A percentile compares a stretch with the other conserved stretches of the same genome.
Conservation (phyloP, 1,139 yeast species). For the Geotrichum cucujoidarum region DNA sequence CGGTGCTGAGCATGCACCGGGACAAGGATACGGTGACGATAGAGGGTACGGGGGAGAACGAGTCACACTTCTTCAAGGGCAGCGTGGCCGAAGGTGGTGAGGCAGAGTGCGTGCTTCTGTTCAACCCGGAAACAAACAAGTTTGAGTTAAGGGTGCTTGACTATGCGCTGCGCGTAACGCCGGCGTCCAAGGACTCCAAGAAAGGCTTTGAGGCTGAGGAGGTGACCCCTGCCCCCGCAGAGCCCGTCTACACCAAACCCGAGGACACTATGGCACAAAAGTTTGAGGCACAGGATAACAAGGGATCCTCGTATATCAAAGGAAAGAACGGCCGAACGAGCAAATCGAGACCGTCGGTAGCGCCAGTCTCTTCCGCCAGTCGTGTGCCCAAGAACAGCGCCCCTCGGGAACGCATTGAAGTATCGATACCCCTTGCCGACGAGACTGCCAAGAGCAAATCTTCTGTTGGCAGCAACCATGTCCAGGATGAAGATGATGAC, state of each 20-base stretch:
- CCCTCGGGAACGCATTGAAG: conserved; percentile 1
- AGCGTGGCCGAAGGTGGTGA: conserved; percentile 30
- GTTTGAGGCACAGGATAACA: conserved; percentile 3
- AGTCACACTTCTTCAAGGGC: conserved; percentile 29
- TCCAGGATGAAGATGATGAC: conserved; percentile 8
- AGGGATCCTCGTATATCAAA: not conserved
- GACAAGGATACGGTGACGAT: conserved; percentile 28
- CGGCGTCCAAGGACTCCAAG: conserved; percentile 7
- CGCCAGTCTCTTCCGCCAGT: too few relatives aligned
- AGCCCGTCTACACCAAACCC: not conserved
- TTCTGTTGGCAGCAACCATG: conserved; percentile 4
- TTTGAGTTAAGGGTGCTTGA: conserved; percentile 32
- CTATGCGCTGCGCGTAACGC: conserved; percentile 28
- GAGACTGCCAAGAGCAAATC: conserved; percentile 1
- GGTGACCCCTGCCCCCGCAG: not conserved
- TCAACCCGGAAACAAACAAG: conserved; percentile 25
- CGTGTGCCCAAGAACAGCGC: not conserved
- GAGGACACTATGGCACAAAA: conserved; percentile 5
- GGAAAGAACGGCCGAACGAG: not conserved
- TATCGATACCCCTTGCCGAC: not conserved
- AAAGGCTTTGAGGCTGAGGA: not conserved
- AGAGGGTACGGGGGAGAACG: conserved; percentile 18
- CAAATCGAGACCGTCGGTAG: not conserved
- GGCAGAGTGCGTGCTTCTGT: conserved; percentile 34
- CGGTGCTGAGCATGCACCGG: conserved; percentile 22